A percentile compares a stretch with the other conserved stretches of the same genome.
phyloP scores from a whole-genome alignment of 257 asterid genomes.

The Nicotiana sylvestris region DNA sequence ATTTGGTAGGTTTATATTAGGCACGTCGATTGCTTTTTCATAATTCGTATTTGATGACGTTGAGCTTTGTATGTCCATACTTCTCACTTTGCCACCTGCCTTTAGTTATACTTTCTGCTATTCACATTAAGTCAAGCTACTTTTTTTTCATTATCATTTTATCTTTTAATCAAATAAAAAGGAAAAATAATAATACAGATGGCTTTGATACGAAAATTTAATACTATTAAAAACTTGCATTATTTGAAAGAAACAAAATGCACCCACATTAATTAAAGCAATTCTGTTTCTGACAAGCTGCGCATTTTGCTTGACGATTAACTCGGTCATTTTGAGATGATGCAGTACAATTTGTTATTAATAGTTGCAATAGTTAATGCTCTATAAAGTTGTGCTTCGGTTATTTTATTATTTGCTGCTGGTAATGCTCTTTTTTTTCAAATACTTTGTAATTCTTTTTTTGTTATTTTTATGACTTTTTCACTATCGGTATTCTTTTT shows the following conservation, averaged over 20 bases:
- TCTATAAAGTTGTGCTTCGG: too few relatives aligned
- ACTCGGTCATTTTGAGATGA: not conserved
- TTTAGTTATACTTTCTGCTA: not conserved
- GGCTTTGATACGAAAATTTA: not conserved
- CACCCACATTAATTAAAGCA: too few relatives aligned
- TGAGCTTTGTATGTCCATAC: not conserved
- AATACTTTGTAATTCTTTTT: too few relatives aligned
- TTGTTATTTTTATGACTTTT: too few relatives aligned
- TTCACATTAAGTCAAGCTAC: not conserved
- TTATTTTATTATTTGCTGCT: too few relatives aligned
- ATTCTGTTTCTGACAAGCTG: not conserved
- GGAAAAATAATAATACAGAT: not conserved
- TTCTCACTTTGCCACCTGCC: not conserved
- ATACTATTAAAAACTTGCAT: too few relatives aligned
- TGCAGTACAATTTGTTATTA: too few relatives aligned
- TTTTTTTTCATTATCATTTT: not conserved
- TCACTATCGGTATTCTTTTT: too few relatives aligned
- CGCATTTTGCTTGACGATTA: not conserved
- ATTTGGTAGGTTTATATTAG: slow-evolving; percentile 26
- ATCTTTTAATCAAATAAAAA: not conserved
- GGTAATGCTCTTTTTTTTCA: too few relatives aligned
- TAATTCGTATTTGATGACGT: slow-evolving; percentile 12
- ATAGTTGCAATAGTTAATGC: too few relatives aligned
- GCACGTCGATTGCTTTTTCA: slow-evolving; percentile 19
- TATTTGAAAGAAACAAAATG: too few relatives aligned